These are phyloP conservation scores for Eucalyptus caleyi DNA, from an alignment of 345 rosid species.

Conservation along the genomic window DNA sequence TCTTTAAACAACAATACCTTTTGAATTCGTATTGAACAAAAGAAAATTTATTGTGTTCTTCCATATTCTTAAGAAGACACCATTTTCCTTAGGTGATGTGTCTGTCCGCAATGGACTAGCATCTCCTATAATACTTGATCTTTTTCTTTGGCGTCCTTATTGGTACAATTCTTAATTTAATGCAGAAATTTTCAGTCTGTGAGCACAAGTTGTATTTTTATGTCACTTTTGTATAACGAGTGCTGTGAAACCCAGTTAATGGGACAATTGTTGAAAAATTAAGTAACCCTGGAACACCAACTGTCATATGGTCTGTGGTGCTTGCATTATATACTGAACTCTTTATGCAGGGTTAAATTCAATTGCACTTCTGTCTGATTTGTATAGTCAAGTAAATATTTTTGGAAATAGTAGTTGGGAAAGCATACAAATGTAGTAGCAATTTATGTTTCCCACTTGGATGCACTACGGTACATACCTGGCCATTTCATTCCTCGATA, in stretches of 20 bases:
- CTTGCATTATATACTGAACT: not conserved
- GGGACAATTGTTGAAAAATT: not conserved
- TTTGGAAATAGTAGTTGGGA: not conserved
- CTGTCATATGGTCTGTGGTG: not conserved
- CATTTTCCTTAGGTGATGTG: not conserved
- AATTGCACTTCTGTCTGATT: not conserved
- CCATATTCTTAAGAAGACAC: not conserved
- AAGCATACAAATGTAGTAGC: not conserved
- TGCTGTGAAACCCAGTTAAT: not conserved
- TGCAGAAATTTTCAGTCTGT: not conserved
- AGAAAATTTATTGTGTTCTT: not conserved
- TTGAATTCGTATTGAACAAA: not conserved
- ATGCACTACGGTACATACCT: not conserved
- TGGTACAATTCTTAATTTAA: not conserved
- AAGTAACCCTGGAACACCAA: not conserved
- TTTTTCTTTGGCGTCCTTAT: not conserved
- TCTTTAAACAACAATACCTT: not conserved
- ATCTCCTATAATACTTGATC: not conserved
- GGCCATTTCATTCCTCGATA: not conserved
- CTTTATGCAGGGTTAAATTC: not conserved
- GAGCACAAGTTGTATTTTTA: not conserved
- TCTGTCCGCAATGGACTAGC: not conserved
- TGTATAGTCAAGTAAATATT: not conserved
- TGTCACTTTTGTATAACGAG: not conserved
- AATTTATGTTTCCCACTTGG: not conserved